These are phyloP conservation scores for Rhododendron kiyosumense DNA, from an alignment of 148 eudicot genomes.

Conservation along the genomic window DNA sequence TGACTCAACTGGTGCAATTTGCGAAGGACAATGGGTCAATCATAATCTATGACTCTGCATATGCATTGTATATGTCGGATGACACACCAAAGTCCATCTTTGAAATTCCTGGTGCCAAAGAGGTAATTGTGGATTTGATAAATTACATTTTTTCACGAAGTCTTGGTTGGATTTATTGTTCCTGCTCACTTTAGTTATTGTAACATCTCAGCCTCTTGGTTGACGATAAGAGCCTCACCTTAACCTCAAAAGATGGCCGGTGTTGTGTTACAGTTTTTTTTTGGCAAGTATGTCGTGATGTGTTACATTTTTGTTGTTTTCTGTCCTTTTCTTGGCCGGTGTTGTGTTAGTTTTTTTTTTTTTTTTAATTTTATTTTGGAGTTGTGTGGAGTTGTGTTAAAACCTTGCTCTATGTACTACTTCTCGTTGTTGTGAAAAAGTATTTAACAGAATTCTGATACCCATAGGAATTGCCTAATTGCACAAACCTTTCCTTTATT, in stretches of 20 bases:
- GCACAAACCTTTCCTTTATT: background rate
- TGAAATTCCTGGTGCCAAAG: slow-evolving; percentile 74
- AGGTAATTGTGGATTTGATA: slow-evolving; percentile 93
- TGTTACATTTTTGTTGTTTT: background rate
- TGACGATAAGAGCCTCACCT: background rate
- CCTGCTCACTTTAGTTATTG: slow-evolving; percentile 66
- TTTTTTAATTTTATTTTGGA: background rate
- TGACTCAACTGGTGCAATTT: slow-evolving; percentile 58
- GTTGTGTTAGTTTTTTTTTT: background rate
- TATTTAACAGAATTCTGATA: background rate
- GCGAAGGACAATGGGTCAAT: slow-evolving; percentile 72
- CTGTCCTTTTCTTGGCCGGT: background rate
- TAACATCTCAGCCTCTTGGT: background rate
- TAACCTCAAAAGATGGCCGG: background rate
- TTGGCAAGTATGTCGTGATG: background rate
- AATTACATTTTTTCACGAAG: slow-evolving; percentile 80
- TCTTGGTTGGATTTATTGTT: slow-evolving; percentile 88
- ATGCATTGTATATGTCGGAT: slow-evolving; percentile 59
- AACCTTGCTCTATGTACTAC: background rate
- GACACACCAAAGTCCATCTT: slow-evolving; percentile 64
- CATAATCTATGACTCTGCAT: slow-evolving; percentile 77
- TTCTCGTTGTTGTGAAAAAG: background rate
- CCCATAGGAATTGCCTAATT: background rate
- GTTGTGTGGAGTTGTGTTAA: background rate
- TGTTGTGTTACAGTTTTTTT: background rate